Evolutionary conservation across 1,284 basidiomycete genomes (phyloP), one percentile per base, ranked within the genome.

Genomic region (Puccinia coronata): DNA sequence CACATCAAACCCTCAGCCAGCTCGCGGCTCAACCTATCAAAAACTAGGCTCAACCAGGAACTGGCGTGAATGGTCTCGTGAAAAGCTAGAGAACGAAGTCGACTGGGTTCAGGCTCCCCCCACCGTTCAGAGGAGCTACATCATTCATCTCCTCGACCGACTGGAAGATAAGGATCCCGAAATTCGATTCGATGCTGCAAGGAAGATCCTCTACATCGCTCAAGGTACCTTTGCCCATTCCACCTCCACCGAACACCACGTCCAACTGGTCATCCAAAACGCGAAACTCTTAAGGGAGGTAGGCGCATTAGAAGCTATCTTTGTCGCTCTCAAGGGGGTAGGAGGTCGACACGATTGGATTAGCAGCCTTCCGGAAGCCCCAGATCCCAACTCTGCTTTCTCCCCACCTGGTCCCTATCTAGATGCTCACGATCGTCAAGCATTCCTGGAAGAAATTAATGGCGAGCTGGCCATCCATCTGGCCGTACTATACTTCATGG

Each of bases 181-280:
- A 84, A 90, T 91, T 77, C 89, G 95, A 11, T 93, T 96, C 85
- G 91, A 91, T 0, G 94, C 94, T 82, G 93, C 94, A n/a, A 91
- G 93, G 28, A 88, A 93, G 36, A 87, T 98, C 47, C 91, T 95
- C 85, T 97, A 98, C 87, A 89, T 98, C 59, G 87, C 97, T 43
- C 95, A 97, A 91, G 95, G 94, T 67, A 92, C 92, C 14, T 99
- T 98, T 85, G 92, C 91, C 2, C 95, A 97, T 86, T 95, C 95
- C 0, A 90, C 90, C 6, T 94, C 93, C 43, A 92, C 94, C 0
- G 94, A 97, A 84, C 92, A 97, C 86, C 97, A 99, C 86, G 87
- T 99, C 63, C 93, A 96, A 83, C 96, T 95, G 92, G 93, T 99
- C 83, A 92, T 94, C 82, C 92, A 96, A 86, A 98, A 98, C 85